Evolutionary conservation across 148 eudicot genomes (phyloP), one percentile per base, ranked within the genome.

Genomic region (Rhododendron molle): DNA sequence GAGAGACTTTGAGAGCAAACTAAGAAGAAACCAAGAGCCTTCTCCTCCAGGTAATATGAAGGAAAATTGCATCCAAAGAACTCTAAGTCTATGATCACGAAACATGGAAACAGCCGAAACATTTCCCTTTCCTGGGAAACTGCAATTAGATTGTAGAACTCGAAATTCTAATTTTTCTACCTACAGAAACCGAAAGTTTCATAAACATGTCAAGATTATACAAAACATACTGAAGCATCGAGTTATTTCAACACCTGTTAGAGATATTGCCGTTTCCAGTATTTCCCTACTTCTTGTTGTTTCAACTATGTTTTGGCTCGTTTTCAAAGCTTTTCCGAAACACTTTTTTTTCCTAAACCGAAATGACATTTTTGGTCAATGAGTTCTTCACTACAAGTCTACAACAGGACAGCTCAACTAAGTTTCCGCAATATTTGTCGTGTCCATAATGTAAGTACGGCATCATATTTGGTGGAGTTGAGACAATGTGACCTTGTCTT

Each of bases 11-110:
- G 86, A 88, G 98, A 84, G 78, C 88, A 16, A 92, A 89, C 84
- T 94, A 89, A 78, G 93, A 89, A 84, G 97, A 88, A 72, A 94
- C 98, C 13, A 90, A 92, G 78, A 86, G 76, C 73, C 91, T 91
- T 72, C 93, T 96, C 81, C 94, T 96, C 47, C 92, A 93, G 98
- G 98, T 94, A 91, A 56, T 56, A 46, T 18, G 26, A 18, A 69
- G 14, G 18, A 73, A 83, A 32, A 30, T 73, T 8, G 58, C 60
- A 47, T 81, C 43, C 30, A 52, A 80, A 78, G 82, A 50, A 79
- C 82, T 79, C 30, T 10, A 3, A 69, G 1, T 10, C 34, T 28
- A 28, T 11, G 73, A 69, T 69, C 34, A 26, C 11, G 5, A 26
- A 28, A 26, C 32, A 69, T 69, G 73, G 73, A 69, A 69, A 69